Conservation (phyloP, 2,329 filamentous ascomycete species). For the Fusarium siculi region DNA sequence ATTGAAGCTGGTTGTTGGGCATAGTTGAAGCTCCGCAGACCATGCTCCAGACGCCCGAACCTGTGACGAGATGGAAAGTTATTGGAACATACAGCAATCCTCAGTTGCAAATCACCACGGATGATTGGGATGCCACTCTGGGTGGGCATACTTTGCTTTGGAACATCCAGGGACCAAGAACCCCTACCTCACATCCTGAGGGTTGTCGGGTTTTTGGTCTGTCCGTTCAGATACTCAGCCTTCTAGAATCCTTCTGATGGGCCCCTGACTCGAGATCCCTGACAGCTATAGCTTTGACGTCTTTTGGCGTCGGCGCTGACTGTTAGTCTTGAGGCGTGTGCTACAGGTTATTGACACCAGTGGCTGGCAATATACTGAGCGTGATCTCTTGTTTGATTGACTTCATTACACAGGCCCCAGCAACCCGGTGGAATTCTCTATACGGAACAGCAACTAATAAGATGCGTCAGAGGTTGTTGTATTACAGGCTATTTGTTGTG, state of each 20-base stretch:
- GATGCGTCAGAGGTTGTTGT: conserved; percentile 16
- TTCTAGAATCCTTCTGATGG: conserved; percentile 44
- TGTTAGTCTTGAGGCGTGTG: conserved; percentile 20
- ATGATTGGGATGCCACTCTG: conserved; percentile 3
- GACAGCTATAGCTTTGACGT: conserved; percentile 25
- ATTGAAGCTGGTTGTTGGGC: conserved; percentile 4
- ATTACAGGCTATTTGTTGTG: conserved; percentile 2
- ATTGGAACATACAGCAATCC: neutral
- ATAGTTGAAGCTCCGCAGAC: neutral
- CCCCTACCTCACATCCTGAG: conserved; percentile 22
- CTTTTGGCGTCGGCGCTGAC: conserved; percentile 23
- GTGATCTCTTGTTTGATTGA: conserved; percentile 28
- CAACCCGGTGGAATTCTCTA: conserved; percentile 15
- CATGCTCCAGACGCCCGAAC: neutral
- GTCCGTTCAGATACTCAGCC: conserved; percentile 32
- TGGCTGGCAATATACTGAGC: conserved; percentile 8
- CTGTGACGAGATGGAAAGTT: neutral
- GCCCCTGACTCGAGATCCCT: conserved; percentile 30
- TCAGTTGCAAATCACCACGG: conserved; percentile 4
- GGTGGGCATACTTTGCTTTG: conserved; percentile 11
- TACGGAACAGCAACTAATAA: neutral
- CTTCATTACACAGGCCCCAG: conserved; percentile 21
- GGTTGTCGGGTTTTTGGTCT: conserved; percentile 5
- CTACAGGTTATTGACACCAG: conserved; percentile 28
- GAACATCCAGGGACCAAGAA: conserved; percentile 10